Evolutionary conservation across 2,329 filamentous ascomycete species (phyloP), one percentile per base, ranked within the genome.

Genomic region (Arthrobotrys entomopaga): DNA sequence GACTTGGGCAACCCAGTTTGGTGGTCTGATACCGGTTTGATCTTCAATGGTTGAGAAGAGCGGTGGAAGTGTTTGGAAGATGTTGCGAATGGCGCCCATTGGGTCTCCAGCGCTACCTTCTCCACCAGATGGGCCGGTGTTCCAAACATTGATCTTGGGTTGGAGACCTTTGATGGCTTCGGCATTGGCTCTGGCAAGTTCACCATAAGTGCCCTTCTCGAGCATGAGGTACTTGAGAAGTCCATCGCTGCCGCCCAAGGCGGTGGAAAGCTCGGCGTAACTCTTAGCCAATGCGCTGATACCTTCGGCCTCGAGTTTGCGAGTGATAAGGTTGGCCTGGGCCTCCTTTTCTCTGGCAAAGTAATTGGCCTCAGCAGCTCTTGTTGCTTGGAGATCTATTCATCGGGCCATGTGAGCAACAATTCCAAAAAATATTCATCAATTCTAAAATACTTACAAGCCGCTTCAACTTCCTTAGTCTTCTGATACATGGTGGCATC

Each of bases 91-190:
- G 2, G 90, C 86, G 0, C 86, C 87, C 22, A 85, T 83, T 7
- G 85, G 81, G 70, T 91, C 89, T 65, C 42, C 42, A n/a, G 86
- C 83, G 48, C 82, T 80, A 46, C 81, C 81, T 24, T 81, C 82
- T 48, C 80, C 83, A n/a, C 82, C 83, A 10, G 82, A 82, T 15
- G 80, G 78, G 49, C 91, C 91, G 7, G 92, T 96, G 80, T 92
- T 95, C 92, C 92, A 96, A 24, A 94, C 88, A 76, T 89, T 93
- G 83, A 96, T 95, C 58, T 96, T 96, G 77, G 92, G 92, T 81
- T 93, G 87, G 77, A 96, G 82, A 24, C 92, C 92, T 59, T 87
- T 85, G 80, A 96, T 87, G 34, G 91, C 92, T 34, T 85, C 81
- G 53, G 90, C 91, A 78, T 96, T 96, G 57, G 91, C 91, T 78